Conservation (phyloP, 1,284 basidiomycete species). For the Vanrija humicola region DNA sequence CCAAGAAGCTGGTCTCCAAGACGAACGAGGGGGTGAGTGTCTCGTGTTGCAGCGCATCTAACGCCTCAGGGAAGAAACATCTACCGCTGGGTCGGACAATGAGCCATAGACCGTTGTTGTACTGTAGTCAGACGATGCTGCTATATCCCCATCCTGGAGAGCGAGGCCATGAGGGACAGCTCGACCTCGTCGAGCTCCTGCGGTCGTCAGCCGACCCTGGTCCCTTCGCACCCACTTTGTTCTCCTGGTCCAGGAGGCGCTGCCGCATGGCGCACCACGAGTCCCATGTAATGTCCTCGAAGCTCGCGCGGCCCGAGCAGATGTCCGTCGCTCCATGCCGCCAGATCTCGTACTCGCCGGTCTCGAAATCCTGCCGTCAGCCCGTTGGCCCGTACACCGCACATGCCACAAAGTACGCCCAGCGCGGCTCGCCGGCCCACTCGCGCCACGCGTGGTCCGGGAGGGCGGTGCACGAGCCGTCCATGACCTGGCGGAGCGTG, state of each 20-base stretch:
- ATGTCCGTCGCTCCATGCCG: conserved; percentile 3
- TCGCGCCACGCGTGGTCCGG: conserved; percentile 8
- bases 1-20: conserved; percentile 78
- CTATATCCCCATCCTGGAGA: too few relatives aligned
- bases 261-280: conserved; percentile 7
- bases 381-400: background rate
- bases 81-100: conserved; percentile 7
- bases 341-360: conserved; percentile 13
- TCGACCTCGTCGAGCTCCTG: too few relatives aligned
- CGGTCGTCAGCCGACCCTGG: too few relatives aligned
- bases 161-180: too few relatives aligned
- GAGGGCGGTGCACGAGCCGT: background rate
- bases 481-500: conserved; percentile 3
- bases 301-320: conserved; percentile 7
- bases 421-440: conserved; percentile 5
- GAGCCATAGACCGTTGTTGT: background rate
- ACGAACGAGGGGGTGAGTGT: conserved; percentile 47
- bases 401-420: conserved; percentile 13
- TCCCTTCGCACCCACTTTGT: too few relatives aligned
- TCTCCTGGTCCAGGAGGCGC: conserved; percentile 3
- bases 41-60: background rate
- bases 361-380: conserved; percentile 9
- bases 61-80: conserved; percentile 12
- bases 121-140: too few relatives aligned
- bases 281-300: conserved; percentile 10